phyloP scores from a whole-genome alignment of 148 eudicot species.

The Vaccinium corymbosum region DNA sequence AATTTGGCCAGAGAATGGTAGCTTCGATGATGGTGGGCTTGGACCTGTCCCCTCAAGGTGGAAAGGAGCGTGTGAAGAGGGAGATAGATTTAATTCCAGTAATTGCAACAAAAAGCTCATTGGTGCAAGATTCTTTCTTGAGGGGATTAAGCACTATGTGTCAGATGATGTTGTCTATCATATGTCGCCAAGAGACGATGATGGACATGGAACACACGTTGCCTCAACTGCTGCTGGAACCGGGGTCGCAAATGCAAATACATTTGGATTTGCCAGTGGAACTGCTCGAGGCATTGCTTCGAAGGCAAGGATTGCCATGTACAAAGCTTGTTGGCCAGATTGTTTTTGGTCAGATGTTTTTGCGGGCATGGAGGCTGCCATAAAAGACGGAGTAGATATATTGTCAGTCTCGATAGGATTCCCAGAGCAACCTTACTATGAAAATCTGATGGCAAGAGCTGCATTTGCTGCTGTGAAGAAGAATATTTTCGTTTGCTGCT shows the following conservation, averaged over 20 bases:
- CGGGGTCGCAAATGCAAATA: neutral
- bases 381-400: slow-evolving; percentile 18
- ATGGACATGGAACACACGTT: slow-evolving; percentile 19
- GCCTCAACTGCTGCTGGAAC: slow-evolving; percentile 16
- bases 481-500: slow-evolving; percentile 15
- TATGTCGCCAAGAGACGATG: slow-evolving; percentile 3
- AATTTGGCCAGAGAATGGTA: slow-evolving; percentile 16
- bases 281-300: slow-evolving; percentile 15
- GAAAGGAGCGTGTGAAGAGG: slow-evolving; percentile 18
- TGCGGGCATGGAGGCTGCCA: slow-evolving; percentile 17
- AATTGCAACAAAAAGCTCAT: slow-evolving; percentile 16
- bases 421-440: neutral
- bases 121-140: slow-evolving; percentile 13
- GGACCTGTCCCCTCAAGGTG: slow-evolving; percentile 9
- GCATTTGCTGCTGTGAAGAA: slow-evolving; percentile 12
- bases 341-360: neutral
- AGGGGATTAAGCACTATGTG: neutral
- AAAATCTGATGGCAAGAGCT: slow-evolving; percentile 7
- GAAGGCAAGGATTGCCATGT: slow-evolving; percentile 15
- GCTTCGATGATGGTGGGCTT: slow-evolving; percentile 3
- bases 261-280: slow-evolving; percentile 14
- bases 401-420: slow-evolving; percentile 10
- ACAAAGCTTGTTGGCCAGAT: slow-evolving; percentile 13
- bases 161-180: neutral
- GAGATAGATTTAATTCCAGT: slow-evolving; percentile 11